Base-by-base conservation (phyloP, 495 filamentous ascomycete genomes). In the Cudoniella acicularis region DNA sequence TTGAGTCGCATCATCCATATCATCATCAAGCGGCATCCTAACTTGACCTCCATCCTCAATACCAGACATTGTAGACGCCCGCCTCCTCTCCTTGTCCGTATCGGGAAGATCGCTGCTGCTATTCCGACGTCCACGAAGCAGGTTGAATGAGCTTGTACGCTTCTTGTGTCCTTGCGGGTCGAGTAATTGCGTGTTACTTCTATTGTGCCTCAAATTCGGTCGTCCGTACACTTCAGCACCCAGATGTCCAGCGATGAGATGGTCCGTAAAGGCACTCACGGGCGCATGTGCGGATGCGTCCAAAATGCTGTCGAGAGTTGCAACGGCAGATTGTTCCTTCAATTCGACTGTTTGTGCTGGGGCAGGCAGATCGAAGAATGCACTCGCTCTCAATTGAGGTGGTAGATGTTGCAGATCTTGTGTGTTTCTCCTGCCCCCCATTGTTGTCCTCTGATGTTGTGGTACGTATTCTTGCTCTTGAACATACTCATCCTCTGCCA, bases 231-330 rank as follows among this genome's bases (percentile, higher is more conserved):
- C 81, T 63, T 89, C 82, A 0, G 79, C 67, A 49, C 87, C 87
- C 16, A 87, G 67, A 49, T 83, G 82, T 13, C 92, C 93, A 25
- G 86, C 88, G 59, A 89, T 89, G 10, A 88, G 87, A 70, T 98
- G 94, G 67, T 98, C 92, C 0, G 91, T 96, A 65, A 97, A 98
- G 50, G 94, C 94, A 45, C 80, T 90, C 45, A 96, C 90, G n/a
- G 94, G 94, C 1, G 95, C 94, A 58, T 80, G 80, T 2, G 91
- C 89, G 3, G 94, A 96, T n/a, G 94, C 94, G 71, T 97, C 90
- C 10, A 98, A 79, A 46, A 98, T 94, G 65, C 86, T 94, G 56
- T 98, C 94, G 9, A 98, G 78, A 0, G 93, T 97, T 30, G 83
- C 87, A 61, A 91, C 91, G 16, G 92, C 90, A 48, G 92, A 96